Conservation (phyloP, 495 filamentous ascomycete species). For the Lasiosphaeriaceae sp. region DNA sequence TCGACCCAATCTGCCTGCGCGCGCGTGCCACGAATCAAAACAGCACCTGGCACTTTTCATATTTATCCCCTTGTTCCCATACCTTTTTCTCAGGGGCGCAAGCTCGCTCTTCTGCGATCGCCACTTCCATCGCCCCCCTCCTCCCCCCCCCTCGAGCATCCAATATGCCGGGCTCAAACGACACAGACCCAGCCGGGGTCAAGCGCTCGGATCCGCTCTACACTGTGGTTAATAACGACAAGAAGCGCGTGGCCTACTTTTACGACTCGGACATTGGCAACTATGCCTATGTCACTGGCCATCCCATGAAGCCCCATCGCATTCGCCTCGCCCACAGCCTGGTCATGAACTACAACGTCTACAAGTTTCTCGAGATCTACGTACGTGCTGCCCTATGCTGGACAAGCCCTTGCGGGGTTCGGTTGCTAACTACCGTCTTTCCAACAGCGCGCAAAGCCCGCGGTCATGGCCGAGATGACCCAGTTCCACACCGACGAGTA, state of each 20-base stretch:
- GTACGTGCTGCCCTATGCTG: slow-evolving; percentile 57
- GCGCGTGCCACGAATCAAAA: too few relatives aligned
- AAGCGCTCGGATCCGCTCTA: slow-evolving; percentile 31
- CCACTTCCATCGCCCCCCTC: too few relatives aligned
- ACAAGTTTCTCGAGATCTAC: slow-evolving; percentile 99
- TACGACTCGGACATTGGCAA: slow-evolving; percentile 98
- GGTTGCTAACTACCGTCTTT: background rate
- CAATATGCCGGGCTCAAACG: slow-evolving; percentile 16
- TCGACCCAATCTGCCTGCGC: too few relatives aligned
- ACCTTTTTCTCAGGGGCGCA: too few relatives aligned
- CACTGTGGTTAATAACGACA: slow-evolving; percentile 24
- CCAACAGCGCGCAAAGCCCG: slow-evolving; percentile 86
- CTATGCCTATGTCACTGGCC: slow-evolving; percentile 93
- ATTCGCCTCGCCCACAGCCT: slow-evolving; percentile 95
- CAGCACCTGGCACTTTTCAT: too few relatives aligned
- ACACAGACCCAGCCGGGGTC: slow-evolving; percentile 32
- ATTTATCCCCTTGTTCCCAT: too few relatives aligned
- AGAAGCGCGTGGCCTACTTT: slow-evolving; percentile 88
- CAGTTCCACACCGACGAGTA: slow-evolving; percentile 99
- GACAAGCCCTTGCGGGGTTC: background rate
- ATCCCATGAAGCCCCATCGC: slow-evolving; percentile 99
- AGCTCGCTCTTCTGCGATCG: too few relatives aligned
- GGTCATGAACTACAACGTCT: slow-evolving; percentile 98
- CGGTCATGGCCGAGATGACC: slow-evolving; percentile 95
- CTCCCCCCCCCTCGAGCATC: too few relatives aligned